Percentiles rank a stretch among this genome's conserved stretches.
phyloP scores from a whole-genome alignment of 2,329 filamentous ascomycete genomes.

The Colletotrichum plurivorum region DNA sequence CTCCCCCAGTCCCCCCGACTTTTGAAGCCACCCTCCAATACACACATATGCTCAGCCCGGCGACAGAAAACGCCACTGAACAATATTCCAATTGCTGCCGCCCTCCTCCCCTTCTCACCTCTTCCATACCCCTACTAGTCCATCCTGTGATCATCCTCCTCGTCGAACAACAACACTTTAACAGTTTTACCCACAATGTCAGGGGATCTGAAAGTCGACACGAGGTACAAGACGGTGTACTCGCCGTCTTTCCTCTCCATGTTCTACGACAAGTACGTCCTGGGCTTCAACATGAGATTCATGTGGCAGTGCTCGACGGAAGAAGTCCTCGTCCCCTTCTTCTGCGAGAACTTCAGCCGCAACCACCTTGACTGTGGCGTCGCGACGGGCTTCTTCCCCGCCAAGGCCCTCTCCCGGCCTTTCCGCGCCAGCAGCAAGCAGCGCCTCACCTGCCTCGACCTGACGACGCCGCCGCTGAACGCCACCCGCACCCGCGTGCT shows the following conservation, averaged over 20 bases:
- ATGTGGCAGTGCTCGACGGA: slow-evolving; percentile 54
- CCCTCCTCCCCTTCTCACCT: not conserved
- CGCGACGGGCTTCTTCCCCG: slow-evolving; percentile 56
- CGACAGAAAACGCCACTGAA: too few relatives aligned
- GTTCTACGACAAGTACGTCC: slow-evolving; percentile 51
- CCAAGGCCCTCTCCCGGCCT: slow-evolving; percentile 44
- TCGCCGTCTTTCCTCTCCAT: slow-evolving; percentile 35
- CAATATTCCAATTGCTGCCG: too few relatives aligned
- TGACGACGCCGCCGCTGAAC: slow-evolving; percentile 51
- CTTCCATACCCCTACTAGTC: not conserved
- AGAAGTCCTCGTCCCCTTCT: slow-evolving; percentile 51
- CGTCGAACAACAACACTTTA: not conserved
- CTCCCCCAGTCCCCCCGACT: too few relatives aligned
- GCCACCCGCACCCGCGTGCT: slow-evolving; percentile 47
- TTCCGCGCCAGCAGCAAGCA: slow-evolving; percentile 42
- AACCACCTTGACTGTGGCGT: slow-evolving; percentile 57
- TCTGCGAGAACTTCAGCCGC: slow-evolving; percentile 50
- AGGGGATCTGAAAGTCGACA: slow-evolving; percentile 11
- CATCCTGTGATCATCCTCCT: not conserved
- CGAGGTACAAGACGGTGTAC: slow-evolving; percentile 29
- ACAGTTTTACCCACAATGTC: slow-evolving; percentile 13
- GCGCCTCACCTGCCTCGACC: slow-evolving; percentile 53
- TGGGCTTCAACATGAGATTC: slow-evolving; percentile 52
- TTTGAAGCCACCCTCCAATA: too few relatives aligned
- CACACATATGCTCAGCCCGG: too few relatives aligned